phyloP scores from a whole-genome alignment of 2,329 filamentous ascomycete genomes.

The Fusarium subglutinans region DNA sequence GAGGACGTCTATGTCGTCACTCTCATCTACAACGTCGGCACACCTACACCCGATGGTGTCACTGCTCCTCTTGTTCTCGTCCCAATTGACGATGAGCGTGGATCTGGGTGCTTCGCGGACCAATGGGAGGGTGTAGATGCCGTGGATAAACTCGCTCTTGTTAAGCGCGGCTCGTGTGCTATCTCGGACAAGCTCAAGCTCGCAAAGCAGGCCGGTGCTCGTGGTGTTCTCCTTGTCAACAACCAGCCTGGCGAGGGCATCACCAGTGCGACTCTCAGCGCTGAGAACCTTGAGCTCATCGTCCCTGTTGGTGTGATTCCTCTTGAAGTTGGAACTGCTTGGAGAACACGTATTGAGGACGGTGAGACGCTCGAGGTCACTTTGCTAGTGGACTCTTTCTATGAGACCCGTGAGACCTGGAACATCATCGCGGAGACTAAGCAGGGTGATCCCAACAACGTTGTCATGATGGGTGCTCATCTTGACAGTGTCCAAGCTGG shows the following conservation, averaged over 20 bases:
- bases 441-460: slow-evolving; percentile 53
- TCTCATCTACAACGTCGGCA: slow-evolving; percentile 59
- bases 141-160: slow-evolving; percentile 54
- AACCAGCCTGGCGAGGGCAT: slow-evolving; percentile 59
- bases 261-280: slow-evolving; percentile 63
- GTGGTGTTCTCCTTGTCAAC: slow-evolving; percentile 68
- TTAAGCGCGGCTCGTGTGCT: slow-evolving; percentile 56
- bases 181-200: slow-evolving; percentile 56
- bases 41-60: slow-evolving; percentile 50
- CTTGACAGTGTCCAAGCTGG: slow-evolving; percentile 53
- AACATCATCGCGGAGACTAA: slow-evolving; percentile 56
- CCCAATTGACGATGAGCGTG: slow-evolving; percentile 50
- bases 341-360: slow-evolving; percentile 46
- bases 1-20: slow-evolving; percentile 54
- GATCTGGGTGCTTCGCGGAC: slow-evolving; percentile 54
- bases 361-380: slow-evolving; percentile 48
- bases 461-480: slow-evolving; percentile 55
- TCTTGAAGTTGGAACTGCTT: slow-evolving; percentile 48
- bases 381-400: slow-evolving; percentile 50
- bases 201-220: slow-evolving; percentile 53
- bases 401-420: slow-evolving; percentile 50
- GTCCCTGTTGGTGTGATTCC: slow-evolving; percentile 51
- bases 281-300: slow-evolving; percentile 48
- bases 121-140: slow-evolving; percentile 57
- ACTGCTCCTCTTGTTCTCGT: slow-evolving; percentile 50